phyloP scores from a whole-genome alignment of 1,139 yeast genomes.

The Kurtzmaniella quercitrusa region DNA sequence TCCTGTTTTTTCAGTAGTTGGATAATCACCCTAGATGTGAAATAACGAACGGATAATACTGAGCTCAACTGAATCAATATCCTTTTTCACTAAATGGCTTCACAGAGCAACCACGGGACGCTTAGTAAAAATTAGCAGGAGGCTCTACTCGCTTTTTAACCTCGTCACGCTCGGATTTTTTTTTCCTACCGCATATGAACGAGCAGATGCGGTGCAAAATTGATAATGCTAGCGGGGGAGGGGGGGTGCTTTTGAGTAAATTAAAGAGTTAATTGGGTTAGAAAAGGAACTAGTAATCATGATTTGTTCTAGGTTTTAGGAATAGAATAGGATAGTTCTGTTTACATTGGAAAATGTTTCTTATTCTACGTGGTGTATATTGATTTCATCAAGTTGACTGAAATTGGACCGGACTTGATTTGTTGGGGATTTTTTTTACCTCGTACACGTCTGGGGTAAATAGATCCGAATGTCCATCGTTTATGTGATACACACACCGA shows the following conservation, averaged over 20 bases:
- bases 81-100: no score
- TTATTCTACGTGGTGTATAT: no score
- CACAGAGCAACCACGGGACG: neutral
- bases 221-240: no score
- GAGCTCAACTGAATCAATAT: no score
- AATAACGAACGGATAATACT: no score
- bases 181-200: constrained; percentile 1
- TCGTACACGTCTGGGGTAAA: constrained; percentile 3
- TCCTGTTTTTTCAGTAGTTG: no score
- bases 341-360: neutral
- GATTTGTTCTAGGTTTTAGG: no score
- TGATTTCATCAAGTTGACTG: neutral
- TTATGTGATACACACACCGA: neutral
- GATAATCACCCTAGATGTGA: no score
- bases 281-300: no score
- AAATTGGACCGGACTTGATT: neutral
- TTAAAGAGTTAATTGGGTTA: no score
- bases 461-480: neutral
- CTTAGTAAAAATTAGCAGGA: neutral
- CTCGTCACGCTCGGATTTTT: constrained; percentile 1
- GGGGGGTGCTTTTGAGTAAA: no score
- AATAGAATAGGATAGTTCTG: no score
- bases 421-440: constrained; percentile 1
- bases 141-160: neutral
- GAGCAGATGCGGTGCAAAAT: neutral